Evolutionary conservation across 2,329 filamentous ascomycete species (phyloP), one percentile per base, ranked within the genome.

Genomic region (Daldinia sp.): DNA sequence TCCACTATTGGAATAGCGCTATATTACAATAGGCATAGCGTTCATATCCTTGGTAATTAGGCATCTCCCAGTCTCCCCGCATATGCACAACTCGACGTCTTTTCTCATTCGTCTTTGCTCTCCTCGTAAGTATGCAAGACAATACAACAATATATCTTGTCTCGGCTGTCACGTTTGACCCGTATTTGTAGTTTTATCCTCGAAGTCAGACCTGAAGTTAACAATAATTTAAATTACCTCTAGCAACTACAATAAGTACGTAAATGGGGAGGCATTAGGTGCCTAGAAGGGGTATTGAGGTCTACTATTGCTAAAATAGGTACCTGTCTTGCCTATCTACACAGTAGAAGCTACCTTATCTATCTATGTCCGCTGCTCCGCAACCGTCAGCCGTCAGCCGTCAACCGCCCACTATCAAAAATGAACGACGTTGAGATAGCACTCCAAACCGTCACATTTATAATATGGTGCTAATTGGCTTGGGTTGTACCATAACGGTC

Each of bases 401-500:
- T 51, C 45, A 48, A 39, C 32, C 39, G 19, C 43, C 11, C 37
- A 37, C 39, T 50, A 10, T 35, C 27, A n/a, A 61, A 54, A 43
- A 41, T 60, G 23, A 64, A 41, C 57, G 41, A 57, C 53, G 53
- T 59, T 54, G 54, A 64, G 62, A 57, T 39, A 19, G 10, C 53
- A 47, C 15, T 19, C 48, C 48, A 45, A 58, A 41, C 58, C 43
- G 41, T 65, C 30, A 54, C 27, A 50, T 64, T 59, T 32, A 21
- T n/a, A 23, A 66, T 25, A 56, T 58, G 58, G 34, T 53, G 35
- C 47, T 50, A 54, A 68, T 61, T 66, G 63, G 50, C 17, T 66
- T 39, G 17, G 27, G 58, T 69, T 21, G 37, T 60, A 66, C 65
- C 21, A 64, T 47, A 66, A 63, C 57, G 52, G 32, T 49, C 21